phyloP scores from a whole-genome alignment of 352 stramenopile species.

The Pythium oligandrum region DNA sequence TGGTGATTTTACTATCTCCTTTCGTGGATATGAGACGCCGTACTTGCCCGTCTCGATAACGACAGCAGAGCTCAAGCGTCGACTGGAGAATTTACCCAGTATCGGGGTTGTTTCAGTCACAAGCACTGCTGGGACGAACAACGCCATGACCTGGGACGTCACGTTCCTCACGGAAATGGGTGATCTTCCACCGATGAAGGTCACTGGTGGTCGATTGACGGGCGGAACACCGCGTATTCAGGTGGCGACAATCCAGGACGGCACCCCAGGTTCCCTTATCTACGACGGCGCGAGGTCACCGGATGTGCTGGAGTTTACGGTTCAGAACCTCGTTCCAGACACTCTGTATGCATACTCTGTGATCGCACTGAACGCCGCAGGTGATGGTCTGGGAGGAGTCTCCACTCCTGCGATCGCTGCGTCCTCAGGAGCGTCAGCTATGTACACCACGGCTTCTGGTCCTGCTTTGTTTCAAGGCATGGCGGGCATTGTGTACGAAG shows the following conservation, averaged over 20 bases:
- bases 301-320: conserved; percentile 72
- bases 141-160: conserved; percentile 82
- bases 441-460: conserved; percentile 87
- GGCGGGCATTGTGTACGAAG: conserved; percentile 93
- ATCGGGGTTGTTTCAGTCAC: conserved; percentile 78
- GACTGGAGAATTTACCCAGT: conserved; percentile 87
- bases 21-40: conserved; percentile 69
- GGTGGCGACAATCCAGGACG: conserved; percentile 77
- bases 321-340: conserved; percentile 82
- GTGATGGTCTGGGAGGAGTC: conserved; percentile 79
- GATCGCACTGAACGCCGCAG: conserved; percentile 90
- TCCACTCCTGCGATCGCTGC: conserved; percentile 91
- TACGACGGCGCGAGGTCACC: conserved; percentile 89
- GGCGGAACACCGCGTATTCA: conserved; percentile 53
- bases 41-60: conserved; percentile 50
- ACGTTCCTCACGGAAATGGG: conserved; percentile 93
- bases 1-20: conserved; percentile 82
- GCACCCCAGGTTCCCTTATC: conserved; percentile 86
- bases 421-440: conserved; percentile 81
- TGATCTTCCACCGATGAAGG: conserved; percentile 89
- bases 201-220: conserved; percentile 85
- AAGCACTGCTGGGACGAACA: conserved; percentile 40
- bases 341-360: conserved; percentile 92
- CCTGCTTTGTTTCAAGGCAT: conserved; percentile 86
- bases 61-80: conserved; percentile 69